Evolutionary conservation across 352 stramenopile species (phyloP), one percentile per base, ranked within the genome.

Genomic region (Phytophthora brassicae): DNA sequence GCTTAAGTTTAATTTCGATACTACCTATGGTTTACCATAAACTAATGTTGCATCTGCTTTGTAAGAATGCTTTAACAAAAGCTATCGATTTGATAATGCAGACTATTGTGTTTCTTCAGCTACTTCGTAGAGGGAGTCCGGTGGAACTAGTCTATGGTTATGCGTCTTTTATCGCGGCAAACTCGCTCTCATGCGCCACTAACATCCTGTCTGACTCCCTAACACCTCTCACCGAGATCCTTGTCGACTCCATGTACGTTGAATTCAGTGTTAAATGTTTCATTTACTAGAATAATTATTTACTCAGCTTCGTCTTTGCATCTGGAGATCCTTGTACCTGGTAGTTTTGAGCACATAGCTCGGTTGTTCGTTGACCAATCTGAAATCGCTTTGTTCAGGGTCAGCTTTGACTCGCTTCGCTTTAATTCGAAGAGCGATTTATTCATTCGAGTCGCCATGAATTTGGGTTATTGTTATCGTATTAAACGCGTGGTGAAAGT

Each of bases 351-450:
- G 47, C 60, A 48, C 5, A 23, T 64, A 2, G 72, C 72, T 4
- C 45, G 57, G 0, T 49, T 64, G 0, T 50, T 68, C 28, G 62
- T 66, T 0, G 46, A 68, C 33, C 72, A 61, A 12, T 48, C 55
- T 5, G 33, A 68, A 12, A 62, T 75, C 12, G 68, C 58, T 3
- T 22, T 73, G 14, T 66, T 80, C 28, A 58, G 59, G 9, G 48
- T 68, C 13, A 70, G 26, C 11, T 62, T 77, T n/a, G 65, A 77
- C 26, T 77, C 64, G 2, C 61, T 80, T 38, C 72, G 68, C 1
- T 65, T 77, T 28, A 44, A 9, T 20, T 68, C 68, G 17, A 11
- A 57, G 1, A n/a, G 56, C 2, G 55, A 69, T 14, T 61, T 77
- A 20, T 47, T 49, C 5, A 26, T 75, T 4, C 68, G 60, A 1